Conservation (phyloP, 2,329 filamentous ascomycete genomes). For the Aspergillus ochraceus region DNA sequence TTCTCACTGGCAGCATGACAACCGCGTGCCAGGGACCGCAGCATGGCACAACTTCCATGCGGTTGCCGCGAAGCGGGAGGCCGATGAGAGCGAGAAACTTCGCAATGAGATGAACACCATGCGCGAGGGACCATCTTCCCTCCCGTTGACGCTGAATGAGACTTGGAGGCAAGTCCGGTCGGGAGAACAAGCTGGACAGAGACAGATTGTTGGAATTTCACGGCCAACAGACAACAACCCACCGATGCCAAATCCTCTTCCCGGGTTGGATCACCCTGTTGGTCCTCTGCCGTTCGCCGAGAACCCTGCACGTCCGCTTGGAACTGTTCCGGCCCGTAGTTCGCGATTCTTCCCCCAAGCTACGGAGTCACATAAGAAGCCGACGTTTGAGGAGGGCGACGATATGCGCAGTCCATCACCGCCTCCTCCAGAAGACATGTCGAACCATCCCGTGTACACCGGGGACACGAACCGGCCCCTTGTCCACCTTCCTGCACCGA, state of each 20-base stretch:
- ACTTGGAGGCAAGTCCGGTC: slow-evolving; percentile 49
- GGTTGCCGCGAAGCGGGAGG: slow-evolving; percentile 40
- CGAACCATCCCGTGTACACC: slow-evolving; percentile 57
- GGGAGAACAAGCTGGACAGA: slow-evolving; percentile 41
- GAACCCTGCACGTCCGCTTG: slow-evolving; percentile 32
- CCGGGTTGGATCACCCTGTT: slow-evolving; percentile 38
- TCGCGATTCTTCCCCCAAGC: slow-evolving; percentile 51
- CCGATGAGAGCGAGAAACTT: slow-evolving; percentile 42
- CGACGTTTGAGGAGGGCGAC: slow-evolving; percentile 30
- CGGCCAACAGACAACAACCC: slow-evolving; percentile 29
- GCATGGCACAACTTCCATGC: slow-evolving; percentile 49
- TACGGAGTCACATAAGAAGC: slow-evolving; percentile 37
- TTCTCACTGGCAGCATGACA: slow-evolving; percentile 31
- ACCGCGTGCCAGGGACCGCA: slow-evolving; percentile 29
- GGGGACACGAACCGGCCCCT: slow-evolving; percentile 52
- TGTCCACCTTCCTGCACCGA: slow-evolving; percentile 59
- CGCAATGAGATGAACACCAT: slow-evolving; percentile 41
- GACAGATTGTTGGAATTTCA: slow-evolving; percentile 39
- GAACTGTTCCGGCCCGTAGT: slow-evolving; percentile 40
- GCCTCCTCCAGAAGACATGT: slow-evolving; percentile 58
- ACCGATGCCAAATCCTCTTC: slow-evolving; percentile 33
- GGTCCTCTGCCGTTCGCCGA: slow-evolving; percentile 38
- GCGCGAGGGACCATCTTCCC: slow-evolving; percentile 36
- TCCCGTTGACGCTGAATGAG: slow-evolving; percentile 42
- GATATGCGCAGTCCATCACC: slow-evolving; percentile 47